Conservation (phyloP, 768 basidiomycete genomes). For the Tulasnella sp. region DNA sequence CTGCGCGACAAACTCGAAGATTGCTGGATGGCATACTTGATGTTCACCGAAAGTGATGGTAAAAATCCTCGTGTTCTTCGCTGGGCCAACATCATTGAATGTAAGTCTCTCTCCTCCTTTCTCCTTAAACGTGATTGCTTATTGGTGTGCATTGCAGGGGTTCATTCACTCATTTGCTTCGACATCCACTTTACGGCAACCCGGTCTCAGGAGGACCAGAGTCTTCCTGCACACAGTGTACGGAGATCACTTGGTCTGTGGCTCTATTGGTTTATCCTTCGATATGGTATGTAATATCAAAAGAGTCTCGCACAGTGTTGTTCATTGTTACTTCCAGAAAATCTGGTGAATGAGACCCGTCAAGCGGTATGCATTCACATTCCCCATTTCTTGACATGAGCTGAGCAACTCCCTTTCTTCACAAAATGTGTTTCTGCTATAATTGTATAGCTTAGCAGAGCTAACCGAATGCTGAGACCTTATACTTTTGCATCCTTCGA, state of each 20-base stretch:
- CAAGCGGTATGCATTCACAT: not conserved
- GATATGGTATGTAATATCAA: no score
- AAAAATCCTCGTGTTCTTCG: conserved; percentile 4
- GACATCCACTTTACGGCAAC: conserved; percentile 4
- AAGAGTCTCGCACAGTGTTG: no score
- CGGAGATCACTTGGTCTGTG: conserved; percentile 1
- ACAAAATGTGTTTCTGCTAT: not conserved
- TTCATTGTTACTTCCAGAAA: no score
- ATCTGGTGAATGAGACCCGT: conserved; percentile 1
- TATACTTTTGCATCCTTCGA: conserved; percentile 13
- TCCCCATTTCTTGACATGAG: not conserved
- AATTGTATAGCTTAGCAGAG: not conserved
- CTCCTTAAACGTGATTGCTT: not conserved
- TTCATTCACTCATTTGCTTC: conserved; percentile 1
- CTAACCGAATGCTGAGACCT: conserved; percentile 13
- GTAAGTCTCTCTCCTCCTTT: not conserved
- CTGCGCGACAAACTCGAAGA: conserved; percentile 8
- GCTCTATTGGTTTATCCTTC: conserved; percentile 7
- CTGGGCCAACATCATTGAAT: conserved; percentile 6
- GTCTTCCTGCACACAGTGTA: not conserved
- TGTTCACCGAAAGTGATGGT: conserved; percentile 17
- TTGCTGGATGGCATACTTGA: conserved; percentile 15
- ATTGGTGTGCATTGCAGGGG: not conserved
- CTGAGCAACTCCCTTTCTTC: not conserved
- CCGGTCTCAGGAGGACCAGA: not conserved